These are phyloP conservation scores for Coemansia sp. DNA, from an alignment of 192 early-diverging fungal genomes.

Conservation along the genomic window DNA sequence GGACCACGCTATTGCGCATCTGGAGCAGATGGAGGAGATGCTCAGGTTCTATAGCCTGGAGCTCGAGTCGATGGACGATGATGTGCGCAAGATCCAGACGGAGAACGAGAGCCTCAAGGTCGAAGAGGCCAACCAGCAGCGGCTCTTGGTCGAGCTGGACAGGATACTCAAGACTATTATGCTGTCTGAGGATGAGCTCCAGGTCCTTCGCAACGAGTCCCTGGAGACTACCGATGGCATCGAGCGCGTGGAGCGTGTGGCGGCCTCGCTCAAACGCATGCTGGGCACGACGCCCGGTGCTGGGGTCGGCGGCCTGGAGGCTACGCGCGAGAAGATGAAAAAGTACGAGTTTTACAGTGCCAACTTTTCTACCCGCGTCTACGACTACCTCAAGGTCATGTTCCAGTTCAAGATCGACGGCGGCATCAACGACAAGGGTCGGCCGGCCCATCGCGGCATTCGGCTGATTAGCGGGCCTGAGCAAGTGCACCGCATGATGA, in stretches of 20 bases:
- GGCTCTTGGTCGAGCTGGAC: constrained; percentile 82
- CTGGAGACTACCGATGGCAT: constrained; percentile 63
- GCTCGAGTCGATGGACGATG: constrained; percentile 90
- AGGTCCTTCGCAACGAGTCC: constrained; percentile 63
- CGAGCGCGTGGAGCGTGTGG: constrained; percentile 61
- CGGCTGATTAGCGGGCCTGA: constrained; percentile 58
- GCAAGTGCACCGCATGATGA: constrained; percentile 60
- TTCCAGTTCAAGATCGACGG: constrained; percentile 65
- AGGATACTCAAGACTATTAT: constrained; percentile 67
- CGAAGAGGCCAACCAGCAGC: constrained; percentile 84
- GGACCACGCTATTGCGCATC: constrained; percentile 75
- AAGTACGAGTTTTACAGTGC: constrained; percentile 63
- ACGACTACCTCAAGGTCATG: constrained; percentile 64
- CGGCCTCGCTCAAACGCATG: constrained; percentile 66
- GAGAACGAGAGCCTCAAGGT: constrained; percentile 90
- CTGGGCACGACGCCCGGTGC: constrained; percentile 60
- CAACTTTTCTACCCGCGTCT: constrained; percentile 62
- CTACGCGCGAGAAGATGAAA: constrained; percentile 64
- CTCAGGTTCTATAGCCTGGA: constrained; percentile 79
- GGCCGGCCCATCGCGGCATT: constrained; percentile 18
- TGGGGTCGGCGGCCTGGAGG: constrained; percentile 50
- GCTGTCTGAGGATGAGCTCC: constrained; percentile 60
- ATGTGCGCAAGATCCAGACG: constrained; percentile 92
- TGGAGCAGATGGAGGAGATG: constrained; percentile 88
- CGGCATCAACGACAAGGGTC: constrained; percentile 53